Evolutionary conservation across 192 early-diverging fungal species (phyloP).

Genomic region (Jimgerdemannia flammicorona): DNA sequence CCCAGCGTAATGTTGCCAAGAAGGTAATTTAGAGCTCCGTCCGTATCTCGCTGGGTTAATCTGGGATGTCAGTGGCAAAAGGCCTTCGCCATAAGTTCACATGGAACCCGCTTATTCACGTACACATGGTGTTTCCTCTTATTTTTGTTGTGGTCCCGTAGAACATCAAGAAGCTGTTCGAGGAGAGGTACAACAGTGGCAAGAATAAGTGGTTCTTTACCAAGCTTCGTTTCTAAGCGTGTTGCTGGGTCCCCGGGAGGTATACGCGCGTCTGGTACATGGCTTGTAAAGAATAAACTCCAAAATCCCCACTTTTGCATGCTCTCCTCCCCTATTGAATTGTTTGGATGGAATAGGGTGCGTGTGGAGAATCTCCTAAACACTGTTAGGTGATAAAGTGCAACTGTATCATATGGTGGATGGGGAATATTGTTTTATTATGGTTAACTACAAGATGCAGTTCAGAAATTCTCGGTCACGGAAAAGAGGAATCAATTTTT

Average conservation of each 20-base stretch:
- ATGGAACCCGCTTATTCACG: too few species aligned
- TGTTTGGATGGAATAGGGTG: too few species aligned
- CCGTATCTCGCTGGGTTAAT: not conserved
- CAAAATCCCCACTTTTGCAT: not conserved
- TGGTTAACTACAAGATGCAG: too few species aligned
- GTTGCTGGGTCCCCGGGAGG: not conserved
- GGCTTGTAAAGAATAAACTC: not conserved
- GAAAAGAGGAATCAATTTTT: too few species aligned
- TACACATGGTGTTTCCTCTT: not conserved
- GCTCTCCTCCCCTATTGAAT: too few species aligned
- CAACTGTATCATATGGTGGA: too few species aligned
- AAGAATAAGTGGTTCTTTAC: conserved; percentile 99
- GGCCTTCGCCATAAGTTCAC: too few species aligned
- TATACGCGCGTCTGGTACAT: not conserved
- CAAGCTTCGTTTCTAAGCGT: conserved; percentile 92
- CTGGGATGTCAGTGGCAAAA: not conserved
- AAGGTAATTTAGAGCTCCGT: conserved; percentile 44
- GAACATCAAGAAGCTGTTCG: conserved; percentile 91
- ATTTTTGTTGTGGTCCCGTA: not conserved
- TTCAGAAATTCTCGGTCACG: too few species aligned
- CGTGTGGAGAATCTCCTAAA: too few species aligned
- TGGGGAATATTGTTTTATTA: too few species aligned
- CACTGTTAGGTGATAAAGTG: too few species aligned
- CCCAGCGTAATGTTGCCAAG: conserved; percentile 85
- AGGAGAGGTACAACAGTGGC: conserved; percentile 96